Evolutionary conservation across 2,329 filamentous ascomycete genomes (phyloP).

Genomic region (Penicillium sp.): DNA sequence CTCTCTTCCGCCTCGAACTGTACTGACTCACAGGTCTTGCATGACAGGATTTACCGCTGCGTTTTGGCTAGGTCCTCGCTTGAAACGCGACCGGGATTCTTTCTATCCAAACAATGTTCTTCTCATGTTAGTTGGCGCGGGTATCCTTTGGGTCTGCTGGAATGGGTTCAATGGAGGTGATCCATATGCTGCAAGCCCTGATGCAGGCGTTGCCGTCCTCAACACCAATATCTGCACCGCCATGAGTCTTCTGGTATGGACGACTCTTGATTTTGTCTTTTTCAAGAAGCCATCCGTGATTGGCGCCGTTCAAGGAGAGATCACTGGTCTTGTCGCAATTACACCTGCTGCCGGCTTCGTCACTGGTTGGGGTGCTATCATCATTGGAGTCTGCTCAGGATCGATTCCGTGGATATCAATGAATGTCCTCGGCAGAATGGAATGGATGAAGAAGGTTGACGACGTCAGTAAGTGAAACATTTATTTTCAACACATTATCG

Average conservation of each 20-base stretch:
- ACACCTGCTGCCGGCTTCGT: slow-evolving; percentile 57
- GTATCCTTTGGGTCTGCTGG: slow-evolving; percentile 58
- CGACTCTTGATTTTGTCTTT: slow-evolving; percentile 50
- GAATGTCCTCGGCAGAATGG: slow-evolving; percentile 53
- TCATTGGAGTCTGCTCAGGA: slow-evolving; percentile 51
- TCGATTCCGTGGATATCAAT: slow-evolving; percentile 54
- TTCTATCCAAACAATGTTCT: slow-evolving; percentile 52
- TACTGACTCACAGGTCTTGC: not conserved
- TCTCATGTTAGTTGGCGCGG: slow-evolving; percentile 52
- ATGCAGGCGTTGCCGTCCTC: slow-evolving; percentile 56
- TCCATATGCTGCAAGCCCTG: slow-evolving; percentile 55
- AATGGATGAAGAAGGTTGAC: slow-evolving; percentile 64
- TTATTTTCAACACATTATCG: too few species aligned
- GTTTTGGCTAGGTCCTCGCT: slow-evolving; percentile 54
- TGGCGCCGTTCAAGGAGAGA: slow-evolving; percentile 56
- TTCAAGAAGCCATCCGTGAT: slow-evolving; percentile 56
- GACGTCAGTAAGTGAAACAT: slow-evolving; percentile 43
- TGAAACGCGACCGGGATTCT: slow-evolving; percentile 42
- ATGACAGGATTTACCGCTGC: slow-evolving; percentile 45
- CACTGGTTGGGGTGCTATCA: slow-evolving; percentile 56
- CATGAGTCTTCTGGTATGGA: slow-evolving; percentile 54
- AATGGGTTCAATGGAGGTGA: slow-evolving; percentile 60
- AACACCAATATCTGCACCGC: slow-evolving; percentile 57
- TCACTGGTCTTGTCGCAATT: slow-evolving; percentile 58
- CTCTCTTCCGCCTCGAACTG: not conserved